Evolutionary conservation across 257 asterid species (phyloP).

Genomic region (Mentha longifolia): DNA sequence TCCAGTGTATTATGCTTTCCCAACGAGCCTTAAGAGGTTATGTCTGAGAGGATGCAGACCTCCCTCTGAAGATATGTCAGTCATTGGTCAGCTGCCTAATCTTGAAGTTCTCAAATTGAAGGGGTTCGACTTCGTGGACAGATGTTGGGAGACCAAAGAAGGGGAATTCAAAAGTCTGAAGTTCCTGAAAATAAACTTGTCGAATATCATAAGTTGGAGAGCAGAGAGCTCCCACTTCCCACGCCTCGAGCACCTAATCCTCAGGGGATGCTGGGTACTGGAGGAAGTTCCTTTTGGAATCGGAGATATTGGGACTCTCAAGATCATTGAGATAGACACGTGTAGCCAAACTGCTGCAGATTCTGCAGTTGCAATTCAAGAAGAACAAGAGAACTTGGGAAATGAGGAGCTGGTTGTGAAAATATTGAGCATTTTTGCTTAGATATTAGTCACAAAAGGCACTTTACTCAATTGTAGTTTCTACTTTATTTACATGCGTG

Average conservation of each 20-base stretch:
- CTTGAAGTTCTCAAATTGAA: constrained; percentile 39
- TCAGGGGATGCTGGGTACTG: constrained; percentile 20
- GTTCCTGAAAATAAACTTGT: constrained; percentile 15
- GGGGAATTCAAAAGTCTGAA: constrained; percentile 28
- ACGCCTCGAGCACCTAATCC: constrained; percentile 22
- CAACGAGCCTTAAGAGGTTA: constrained; percentile 25
- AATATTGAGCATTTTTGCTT: not conserved
- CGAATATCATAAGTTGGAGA: constrained; percentile 27
- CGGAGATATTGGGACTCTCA: constrained; percentile 30
- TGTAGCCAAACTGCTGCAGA: constrained; percentile 4
- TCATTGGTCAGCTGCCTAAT: constrained; percentile 34
- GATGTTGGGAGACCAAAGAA: constrained; percentile 28
- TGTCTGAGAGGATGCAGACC: constrained; percentile 28
- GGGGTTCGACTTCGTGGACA: constrained; percentile 15
- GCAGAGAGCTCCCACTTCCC: constrained; percentile 24
- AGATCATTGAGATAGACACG: constrained; percentile 22
- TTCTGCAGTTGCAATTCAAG: constrained; percentile 24
- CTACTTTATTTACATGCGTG: too few species aligned
- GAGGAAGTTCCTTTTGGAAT: constrained; percentile 32
- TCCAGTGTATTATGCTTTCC: constrained; percentile 22
- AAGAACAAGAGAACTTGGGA: constrained; percentile 37
- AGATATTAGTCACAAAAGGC: too few species aligned
- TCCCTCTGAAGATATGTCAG: constrained; percentile 29
- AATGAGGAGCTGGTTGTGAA: constrained; percentile 24
- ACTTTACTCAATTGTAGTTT: too few species aligned